These are phyloP conservation scores for Solanum habrochaites DNA, from an alignment of 257 asterid genomes.

Conservation along the genomic window DNA sequence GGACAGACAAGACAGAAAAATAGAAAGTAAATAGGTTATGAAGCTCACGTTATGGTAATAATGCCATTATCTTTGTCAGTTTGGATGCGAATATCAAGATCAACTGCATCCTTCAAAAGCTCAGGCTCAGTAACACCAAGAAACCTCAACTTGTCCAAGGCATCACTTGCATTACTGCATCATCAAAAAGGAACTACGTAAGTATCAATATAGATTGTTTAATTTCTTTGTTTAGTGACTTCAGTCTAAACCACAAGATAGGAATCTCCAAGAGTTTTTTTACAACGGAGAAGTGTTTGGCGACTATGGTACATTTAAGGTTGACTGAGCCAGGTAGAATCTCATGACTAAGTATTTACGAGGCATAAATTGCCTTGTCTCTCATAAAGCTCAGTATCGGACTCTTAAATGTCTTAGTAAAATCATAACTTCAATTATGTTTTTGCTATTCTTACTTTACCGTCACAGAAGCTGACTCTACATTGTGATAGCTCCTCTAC, in stretches of 20 bases:
- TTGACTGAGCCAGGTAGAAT: not conserved
- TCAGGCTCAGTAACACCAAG: constrained; percentile 81
- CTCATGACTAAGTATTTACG: not conserved
- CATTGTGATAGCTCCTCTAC: not conserved
- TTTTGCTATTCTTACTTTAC: not conserved
- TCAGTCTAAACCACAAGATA: not conserved
- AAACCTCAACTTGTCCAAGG: constrained; percentile 94
- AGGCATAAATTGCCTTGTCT: not conserved
- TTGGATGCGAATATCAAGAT: constrained; percentile 85
- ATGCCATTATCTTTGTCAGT: constrained; percentile 85
- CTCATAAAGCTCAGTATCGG: not conserved
- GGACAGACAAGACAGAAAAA: not conserved
- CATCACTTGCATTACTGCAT: constrained; percentile 96
- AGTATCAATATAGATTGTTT: not conserved
- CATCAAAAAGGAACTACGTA: not conserved
- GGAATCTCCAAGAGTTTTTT: not conserved
- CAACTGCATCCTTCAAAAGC: constrained; percentile 62
- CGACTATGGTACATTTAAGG: not conserved
- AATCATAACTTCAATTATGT: not conserved
- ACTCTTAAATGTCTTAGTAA: not conserved
- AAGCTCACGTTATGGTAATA: constrained; percentile 64
- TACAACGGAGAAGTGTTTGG: not conserved
- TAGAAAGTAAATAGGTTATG: not conserved
- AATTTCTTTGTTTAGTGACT: not conserved
- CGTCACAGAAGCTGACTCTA: not conserved